These are phyloP conservation scores for Backusella sp. DNA, from an alignment of 192 early-diverging fungal genomes.

Conservation along the genomic window DNA sequence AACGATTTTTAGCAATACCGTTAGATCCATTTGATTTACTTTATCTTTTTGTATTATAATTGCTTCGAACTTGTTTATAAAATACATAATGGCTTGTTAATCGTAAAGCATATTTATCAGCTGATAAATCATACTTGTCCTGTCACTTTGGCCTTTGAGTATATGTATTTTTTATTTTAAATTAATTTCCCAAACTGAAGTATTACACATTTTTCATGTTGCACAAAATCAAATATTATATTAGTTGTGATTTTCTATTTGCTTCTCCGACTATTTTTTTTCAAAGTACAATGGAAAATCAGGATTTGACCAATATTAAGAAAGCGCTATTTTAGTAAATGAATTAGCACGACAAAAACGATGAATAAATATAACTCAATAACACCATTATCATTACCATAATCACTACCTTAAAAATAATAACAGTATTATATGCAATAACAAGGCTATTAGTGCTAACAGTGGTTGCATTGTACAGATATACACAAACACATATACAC, in stretches of 20 bases:
- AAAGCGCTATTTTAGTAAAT: background rate
- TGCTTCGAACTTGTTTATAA: background rate
- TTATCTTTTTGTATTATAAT: background rate
- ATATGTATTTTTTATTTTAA: background rate
- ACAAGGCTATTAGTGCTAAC: background rate
- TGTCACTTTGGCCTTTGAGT: background rate
- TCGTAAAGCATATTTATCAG: background rate
- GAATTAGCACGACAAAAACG: background rate
- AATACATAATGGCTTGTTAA: background rate
- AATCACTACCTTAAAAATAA: background rate
- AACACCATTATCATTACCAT: background rate
- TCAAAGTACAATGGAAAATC: background rate
- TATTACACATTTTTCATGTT: background rate
- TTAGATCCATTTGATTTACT: background rate
- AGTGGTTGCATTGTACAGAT: background rate
- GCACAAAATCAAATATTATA: background rate
- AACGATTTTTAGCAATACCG: constrained; percentile 3
- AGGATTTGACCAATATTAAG: background rate
- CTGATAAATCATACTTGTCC: background rate
- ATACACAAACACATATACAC: too few relatives aligned
- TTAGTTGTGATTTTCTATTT: background rate
- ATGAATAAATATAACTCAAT: background rate
- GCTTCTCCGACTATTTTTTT: background rate
- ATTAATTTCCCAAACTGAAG: background rate
- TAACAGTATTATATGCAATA: background rate